These are phyloP conservation scores for Tetraselmis striata DNA, from an alignment of 139 green algal genomes.

Conservation along the genomic window DNA sequence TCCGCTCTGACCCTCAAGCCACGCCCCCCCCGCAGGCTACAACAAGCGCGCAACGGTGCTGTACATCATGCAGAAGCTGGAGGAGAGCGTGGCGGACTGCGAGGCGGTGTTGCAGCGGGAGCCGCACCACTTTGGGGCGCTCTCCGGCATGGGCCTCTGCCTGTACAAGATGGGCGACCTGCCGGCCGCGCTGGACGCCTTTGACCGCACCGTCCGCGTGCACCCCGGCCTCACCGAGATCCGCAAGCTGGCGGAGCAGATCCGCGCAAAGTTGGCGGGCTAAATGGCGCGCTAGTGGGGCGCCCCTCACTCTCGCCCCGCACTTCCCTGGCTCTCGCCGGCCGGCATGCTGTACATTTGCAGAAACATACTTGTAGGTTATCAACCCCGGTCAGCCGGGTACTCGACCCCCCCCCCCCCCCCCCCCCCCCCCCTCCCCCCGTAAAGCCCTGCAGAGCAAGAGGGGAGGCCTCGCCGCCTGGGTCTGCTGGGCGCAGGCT, in stretches of 20 bases:
- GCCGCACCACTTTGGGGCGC: conserved; percentile 64
- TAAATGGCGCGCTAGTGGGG: not conserved
- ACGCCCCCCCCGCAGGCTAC: conserved; percentile 26
- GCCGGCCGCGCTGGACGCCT: conserved; percentile 39
- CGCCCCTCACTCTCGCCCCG: not conserved
- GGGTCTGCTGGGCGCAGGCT: too few relatives aligned
- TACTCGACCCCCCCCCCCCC: too few relatives aligned
- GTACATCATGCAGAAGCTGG: conserved; percentile 48
- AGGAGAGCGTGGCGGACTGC: conserved; percentile 45
- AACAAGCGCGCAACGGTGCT: conserved; percentile 67
- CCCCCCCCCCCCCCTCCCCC: too few relatives aligned
- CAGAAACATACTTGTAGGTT: too few relatives aligned
- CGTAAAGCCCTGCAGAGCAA: too few relatives aligned
- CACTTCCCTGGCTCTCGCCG: not conserved
- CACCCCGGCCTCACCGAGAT: conserved; percentile 40
- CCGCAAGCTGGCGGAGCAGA: conserved; percentile 20
- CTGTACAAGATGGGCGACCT: conserved; percentile 1
- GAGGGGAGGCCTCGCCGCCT: too few relatives aligned
- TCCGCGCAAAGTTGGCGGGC: conserved; percentile 9
- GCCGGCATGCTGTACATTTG: not conserved
- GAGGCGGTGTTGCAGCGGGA: conserved; percentile 40
- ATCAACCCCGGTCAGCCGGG: too few relatives aligned
- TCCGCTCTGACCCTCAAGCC: too few relatives aligned
- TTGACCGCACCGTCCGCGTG: conserved; percentile 41
- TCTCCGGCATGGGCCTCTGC: conserved; percentile 59